A percentile compares a stretch with the other conserved stretches of the same genome.
These are phyloP conservation scores for Plectosphaerella cucumerina DNA, from an alignment of 2,329 filamentous ascomycete genomes.

Conservation along the genomic window DNA sequence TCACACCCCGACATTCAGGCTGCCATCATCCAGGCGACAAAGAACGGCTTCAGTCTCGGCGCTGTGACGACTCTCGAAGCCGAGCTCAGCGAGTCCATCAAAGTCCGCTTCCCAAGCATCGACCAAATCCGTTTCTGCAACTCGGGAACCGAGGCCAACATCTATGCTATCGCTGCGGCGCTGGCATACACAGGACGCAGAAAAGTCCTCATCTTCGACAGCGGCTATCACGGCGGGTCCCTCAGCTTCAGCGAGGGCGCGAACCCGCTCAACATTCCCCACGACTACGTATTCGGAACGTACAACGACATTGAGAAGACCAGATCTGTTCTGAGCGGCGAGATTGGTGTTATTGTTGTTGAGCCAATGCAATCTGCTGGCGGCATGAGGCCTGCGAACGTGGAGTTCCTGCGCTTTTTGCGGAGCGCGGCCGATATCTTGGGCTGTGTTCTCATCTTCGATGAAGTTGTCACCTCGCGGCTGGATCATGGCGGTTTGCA, in stretches of 20 bases:
- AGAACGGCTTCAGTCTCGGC: conserved; percentile 50
- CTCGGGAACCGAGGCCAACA: conserved; percentile 61
- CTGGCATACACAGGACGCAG: conserved; percentile 37
- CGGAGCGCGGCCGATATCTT: conserved; percentile 24
- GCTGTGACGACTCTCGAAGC: conserved; percentile 47
- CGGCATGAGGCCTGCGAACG: conserved; percentile 47
- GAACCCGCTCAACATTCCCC: conserved; percentile 24
- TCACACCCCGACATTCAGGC: conserved; percentile 48
- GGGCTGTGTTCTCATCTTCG: conserved; percentile 58
- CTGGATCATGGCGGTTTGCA: conserved; percentile 46
- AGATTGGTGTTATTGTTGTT: conserved; percentile 58
- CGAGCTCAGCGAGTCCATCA: conserved; percentile 43
- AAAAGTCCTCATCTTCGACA: conserved; percentile 47
- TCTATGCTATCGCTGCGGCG: conserved; percentile 52
- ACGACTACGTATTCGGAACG: conserved; percentile 54
- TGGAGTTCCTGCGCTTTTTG: conserved; percentile 39
- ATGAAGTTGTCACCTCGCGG: conserved; percentile 68
- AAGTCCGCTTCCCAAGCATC: conserved; percentile 42
- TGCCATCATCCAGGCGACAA: conserved; percentile 39
- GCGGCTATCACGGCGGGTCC: conserved; percentile 33
- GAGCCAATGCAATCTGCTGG: conserved; percentile 63
- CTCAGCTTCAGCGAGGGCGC: conserved; percentile 25
- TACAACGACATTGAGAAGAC: conserved; percentile 47
- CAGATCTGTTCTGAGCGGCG: conserved; percentile 34
- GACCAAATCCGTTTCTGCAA: conserved; percentile 58